Conservation (phyloP, 352 stramenopile species). For the Phytophthora pistaciae region DNA sequence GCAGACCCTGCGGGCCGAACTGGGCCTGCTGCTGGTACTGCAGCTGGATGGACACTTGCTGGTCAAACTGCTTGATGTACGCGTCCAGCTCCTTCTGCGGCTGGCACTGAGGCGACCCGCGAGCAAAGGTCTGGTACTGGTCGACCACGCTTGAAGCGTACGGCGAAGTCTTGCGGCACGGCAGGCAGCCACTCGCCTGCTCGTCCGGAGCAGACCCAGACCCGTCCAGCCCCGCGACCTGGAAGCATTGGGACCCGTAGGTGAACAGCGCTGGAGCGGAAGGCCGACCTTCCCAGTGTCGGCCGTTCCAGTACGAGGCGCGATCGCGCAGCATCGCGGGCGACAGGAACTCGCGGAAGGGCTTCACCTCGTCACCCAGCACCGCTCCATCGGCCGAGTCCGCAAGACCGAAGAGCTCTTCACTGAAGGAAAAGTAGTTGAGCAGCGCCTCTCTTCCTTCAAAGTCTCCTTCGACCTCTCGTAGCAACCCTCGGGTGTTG, state of each 20-base stretch:
- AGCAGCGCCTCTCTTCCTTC: constrained; percentile 78
- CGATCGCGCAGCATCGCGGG: constrained; percentile 53
- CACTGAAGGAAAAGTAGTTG: constrained; percentile 76
- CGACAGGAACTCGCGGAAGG: constrained; percentile 66
- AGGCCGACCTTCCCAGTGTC: constrained; percentile 77
- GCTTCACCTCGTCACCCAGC: constrained; percentile 43
- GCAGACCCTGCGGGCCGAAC: constrained; percentile 65
- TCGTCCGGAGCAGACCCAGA: constrained; percentile 5
- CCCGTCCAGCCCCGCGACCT: constrained; percentile 56
- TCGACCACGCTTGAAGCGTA: constrained; percentile 57
- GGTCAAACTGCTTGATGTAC: constrained; percentile 86
- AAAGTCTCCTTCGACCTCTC: constrained; percentile 85
- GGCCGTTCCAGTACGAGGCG: constrained; percentile 86
- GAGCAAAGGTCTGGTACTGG: constrained; percentile 47
- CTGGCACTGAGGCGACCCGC: constrained; percentile 50
- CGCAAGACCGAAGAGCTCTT: constrained; percentile 72
- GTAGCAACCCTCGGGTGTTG: constrained; percentile 71
- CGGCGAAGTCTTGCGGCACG: constrained; percentile 66
- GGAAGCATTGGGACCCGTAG: constrained; percentile 70
- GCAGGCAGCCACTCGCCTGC: constrained; percentile 57
- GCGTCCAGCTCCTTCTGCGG: constrained; percentile 78
- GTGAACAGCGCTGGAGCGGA: constrained; percentile 74
- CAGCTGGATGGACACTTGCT: constrained; percentile 81
- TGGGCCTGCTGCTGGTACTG: constrained; percentile 79
- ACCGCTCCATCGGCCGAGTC: constrained; percentile 38